Conservation (phyloP, 2,329 filamentous ascomycete species). For the Aspergillus sp. region DNA sequence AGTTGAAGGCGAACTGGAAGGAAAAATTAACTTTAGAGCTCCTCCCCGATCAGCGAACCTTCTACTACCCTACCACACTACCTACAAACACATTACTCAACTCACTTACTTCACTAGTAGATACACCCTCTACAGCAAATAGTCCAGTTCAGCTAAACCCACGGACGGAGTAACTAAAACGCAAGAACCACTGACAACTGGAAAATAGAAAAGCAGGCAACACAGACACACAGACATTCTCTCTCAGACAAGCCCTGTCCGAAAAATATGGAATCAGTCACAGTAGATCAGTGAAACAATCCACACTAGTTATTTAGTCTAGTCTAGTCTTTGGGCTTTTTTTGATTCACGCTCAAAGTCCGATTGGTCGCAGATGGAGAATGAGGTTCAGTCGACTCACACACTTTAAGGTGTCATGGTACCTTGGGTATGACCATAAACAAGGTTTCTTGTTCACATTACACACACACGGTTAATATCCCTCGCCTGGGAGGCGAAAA, state of each 20-base stretch:
- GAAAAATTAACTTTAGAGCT: too few species aligned
- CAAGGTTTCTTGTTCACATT: constrained; percentile 4
- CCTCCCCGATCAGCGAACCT: too few species aligned
- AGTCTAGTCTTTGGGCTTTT: not conserved
- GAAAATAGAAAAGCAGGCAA: too few species aligned
- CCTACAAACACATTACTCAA: not conserved
- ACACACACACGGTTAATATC: constrained; percentile 1
- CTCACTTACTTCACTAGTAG: too few species aligned
- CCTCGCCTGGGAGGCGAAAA: constrained; percentile 1
- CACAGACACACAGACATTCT: not conserved
- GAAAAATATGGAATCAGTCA: not conserved
- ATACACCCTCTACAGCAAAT: not conserved
- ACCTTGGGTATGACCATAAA: not conserved
- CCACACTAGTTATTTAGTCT: not conserved
- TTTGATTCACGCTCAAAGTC: not conserved
- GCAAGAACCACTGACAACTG: too few species aligned
- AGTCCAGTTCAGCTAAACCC: not conserved
- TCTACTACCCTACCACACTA: constrained; percentile 3
- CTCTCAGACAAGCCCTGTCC: too few species aligned
- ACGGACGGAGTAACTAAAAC: constrained; percentile 2
- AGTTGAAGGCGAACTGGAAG: too few species aligned
- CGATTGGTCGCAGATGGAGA: not conserved
- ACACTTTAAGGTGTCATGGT: not conserved
- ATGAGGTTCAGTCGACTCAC: not conserved
- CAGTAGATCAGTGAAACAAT: not conserved